Base-by-base conservation (phyloP, 768 basidiomycete species). In the Rhizopogon salebrosus region DNA sequence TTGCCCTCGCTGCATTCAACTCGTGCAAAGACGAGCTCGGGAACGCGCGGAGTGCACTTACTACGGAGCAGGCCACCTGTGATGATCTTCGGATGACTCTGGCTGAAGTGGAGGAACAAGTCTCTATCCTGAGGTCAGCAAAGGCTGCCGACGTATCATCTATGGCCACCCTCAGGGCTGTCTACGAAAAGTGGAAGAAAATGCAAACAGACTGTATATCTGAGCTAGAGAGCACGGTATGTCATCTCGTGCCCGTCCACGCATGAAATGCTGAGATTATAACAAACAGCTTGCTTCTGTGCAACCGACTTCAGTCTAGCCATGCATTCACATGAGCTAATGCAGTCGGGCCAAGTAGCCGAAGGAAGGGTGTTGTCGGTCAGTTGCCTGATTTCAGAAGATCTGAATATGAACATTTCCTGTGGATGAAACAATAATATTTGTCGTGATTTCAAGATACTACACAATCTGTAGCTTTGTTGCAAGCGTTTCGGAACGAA, bases 201-300 rank as follows among this genome's bases (percentile, higher is more conserved):
- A 52, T 56, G 6, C 72, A 76, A 54, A 57, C 64, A 59, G 62
- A 69, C 22, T 65, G 62, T 27, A 58, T 76, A 52, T 62, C 60
- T 20, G 70, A 70, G 55, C 48, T 74, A 35, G 69, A 72, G 39
- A 58, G 63, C 37, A 68, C 71, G 71, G 75, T 75, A 55, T 46
- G 70, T 64, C 5, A 6, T 34, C 20, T 46, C 14, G 13, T 46
- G 20, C 34, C 16, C 16, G 20, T 23, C 16, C 22, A 7, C 31
- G 20, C 13, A 13, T 31, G 29, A 16, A 34, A 34, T 22, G 20
- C 45, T 46, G 13, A 46, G 18, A 34, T 20, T 22, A 10, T 11
- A 20, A 34, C 29, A 31, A 46, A 46, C 18, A 46, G 45, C 31
- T 46, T 46, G 14, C 43, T 31, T 22, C 27, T 16, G 43, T 20